phyloP scores from a whole-genome alignment of 2,329 filamentous ascomycete species.

The Exophiala lecanii-corni region DNA sequence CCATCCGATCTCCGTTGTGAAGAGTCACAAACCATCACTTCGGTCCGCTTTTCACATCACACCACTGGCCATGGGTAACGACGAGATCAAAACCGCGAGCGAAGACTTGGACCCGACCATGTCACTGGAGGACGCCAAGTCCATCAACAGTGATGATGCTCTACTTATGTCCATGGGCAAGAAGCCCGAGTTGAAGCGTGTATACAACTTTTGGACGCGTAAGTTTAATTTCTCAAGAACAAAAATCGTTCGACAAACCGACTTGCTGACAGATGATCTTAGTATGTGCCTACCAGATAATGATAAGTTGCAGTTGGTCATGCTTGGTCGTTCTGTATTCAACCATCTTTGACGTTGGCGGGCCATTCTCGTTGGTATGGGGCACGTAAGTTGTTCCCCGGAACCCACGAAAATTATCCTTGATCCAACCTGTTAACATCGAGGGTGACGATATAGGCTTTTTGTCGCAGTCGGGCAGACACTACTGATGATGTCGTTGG shows the following conservation, averaged over 20 bases:
- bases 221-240: conserved; percentile 2
- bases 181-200: conserved; percentile 20
- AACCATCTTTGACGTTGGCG: conserved; percentile 22
- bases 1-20: not conserved
- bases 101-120: conserved; percentile 10
- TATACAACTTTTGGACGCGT: conserved; percentile 23
- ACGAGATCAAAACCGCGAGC: conserved; percentile 5
- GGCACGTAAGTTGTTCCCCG: conserved; percentile 13
- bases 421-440: too few relatives aligned
- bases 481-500: conserved; percentile 19
- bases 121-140: conserved; percentile 14
- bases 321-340: conserved; percentile 23
- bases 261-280: too few relatives aligned
- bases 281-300: conserved; percentile 22
- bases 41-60: not conserved
- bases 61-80: conserved; percentile 11
- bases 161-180: conserved; percentile 23
- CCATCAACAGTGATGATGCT: conserved; percentile 18
- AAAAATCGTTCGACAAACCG: too few relatives aligned
- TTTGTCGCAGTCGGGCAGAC: conserved; percentile 22
- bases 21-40: too few relatives aligned
- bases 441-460: conserved; percentile 6
- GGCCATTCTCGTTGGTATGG: conserved; percentile 17
- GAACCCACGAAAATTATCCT: too few relatives aligned
- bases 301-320: conserved; percentile 22